Percentiles rank a stretch among this genome's conserved stretches.
These are phyloP conservation scores for Coelastrella sp. DNA, from an alignment of 139 green algal species.

Conservation along the genomic window DNA sequence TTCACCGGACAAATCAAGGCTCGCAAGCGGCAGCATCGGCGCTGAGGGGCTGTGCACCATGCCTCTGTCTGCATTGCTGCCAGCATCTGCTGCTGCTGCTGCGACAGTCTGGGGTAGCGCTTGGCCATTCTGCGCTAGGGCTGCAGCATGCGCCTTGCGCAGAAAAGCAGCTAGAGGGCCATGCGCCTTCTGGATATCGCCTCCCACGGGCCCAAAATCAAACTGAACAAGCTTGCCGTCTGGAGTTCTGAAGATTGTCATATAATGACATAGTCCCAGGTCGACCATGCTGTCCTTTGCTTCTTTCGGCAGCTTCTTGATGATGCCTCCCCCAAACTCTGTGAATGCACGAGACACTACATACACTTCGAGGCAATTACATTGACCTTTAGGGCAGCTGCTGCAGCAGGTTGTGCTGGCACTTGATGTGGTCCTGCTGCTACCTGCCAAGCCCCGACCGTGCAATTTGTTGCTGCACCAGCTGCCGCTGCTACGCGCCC, in stretches of 20 bases:
- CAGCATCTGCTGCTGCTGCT: not conserved
- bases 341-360: conserved; percentile 68
- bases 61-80: not conserved
- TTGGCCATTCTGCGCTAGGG: not conserved
- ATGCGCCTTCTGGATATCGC: conserved; percentile 65
- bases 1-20: conserved; percentile 27
- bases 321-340: conserved; percentile 68
- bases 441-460: not conserved
- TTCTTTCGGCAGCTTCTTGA: conserved; percentile 57
- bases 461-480: not conserved
- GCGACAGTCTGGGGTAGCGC: not conserved
- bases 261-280: conserved; percentile 76
- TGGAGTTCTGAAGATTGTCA: conserved; percentile 69
- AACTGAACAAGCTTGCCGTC: conserved; percentile 72
- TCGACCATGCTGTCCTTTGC: conserved; percentile 60
- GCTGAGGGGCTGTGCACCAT: conserved; percentile 35
- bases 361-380: conserved; percentile 69
- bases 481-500: not conserved
- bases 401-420: not conserved
- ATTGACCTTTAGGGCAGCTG: conserved; percentile 15
- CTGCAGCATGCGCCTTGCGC: conserved; percentile 5
- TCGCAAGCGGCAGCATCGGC: conserved; percentile 27
- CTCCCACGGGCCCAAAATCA: conserved; percentile 76
- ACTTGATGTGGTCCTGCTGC: not conserved
- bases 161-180: conserved; percentile 42